Conservation (phyloP, 2,329 filamentous ascomycete species). For the Thermochaetoides dissita region DNA sequence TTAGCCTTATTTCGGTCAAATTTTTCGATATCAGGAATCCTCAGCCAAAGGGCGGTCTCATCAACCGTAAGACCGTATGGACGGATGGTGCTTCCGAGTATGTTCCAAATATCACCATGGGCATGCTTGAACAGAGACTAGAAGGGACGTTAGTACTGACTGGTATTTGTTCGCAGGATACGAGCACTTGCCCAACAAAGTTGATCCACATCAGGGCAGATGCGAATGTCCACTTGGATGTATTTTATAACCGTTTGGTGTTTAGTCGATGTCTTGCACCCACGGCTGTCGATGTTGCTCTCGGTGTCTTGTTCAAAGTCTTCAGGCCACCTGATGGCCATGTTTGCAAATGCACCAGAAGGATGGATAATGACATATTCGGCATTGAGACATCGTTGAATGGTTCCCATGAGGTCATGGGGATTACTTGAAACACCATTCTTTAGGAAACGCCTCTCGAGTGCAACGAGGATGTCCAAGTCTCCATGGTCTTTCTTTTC, state of each 20-base stretch:
- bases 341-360: conserved; percentile 22
- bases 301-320: conserved; percentile 3
- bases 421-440: conserved; percentile 1
- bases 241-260: conserved; percentile 17
- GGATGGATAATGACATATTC: conserved; percentile 21
- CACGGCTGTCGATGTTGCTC: too few species aligned
- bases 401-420: conserved; percentile 12
- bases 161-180: neutral
- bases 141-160: neutral
- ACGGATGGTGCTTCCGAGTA: conserved; percentile 49
- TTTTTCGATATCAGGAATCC: conserved; percentile 53
- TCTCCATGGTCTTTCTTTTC: conserved; percentile 57
- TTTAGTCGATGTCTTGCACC: too few species aligned
- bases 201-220: conserved; percentile 28
- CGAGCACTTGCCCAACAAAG: conserved; percentile 38
- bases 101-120: conserved; percentile 58
- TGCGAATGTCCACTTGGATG: conserved; percentile 57
- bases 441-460: conserved; percentile 9
- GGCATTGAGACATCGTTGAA: conserved; percentile 33
- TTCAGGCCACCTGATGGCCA: conserved; percentile 43
- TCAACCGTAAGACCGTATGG: conserved; percentile 53
- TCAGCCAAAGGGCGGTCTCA: conserved; percentile 48
- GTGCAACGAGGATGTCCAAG: conserved; percentile 52
- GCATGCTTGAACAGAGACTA: conserved; percentile 44
- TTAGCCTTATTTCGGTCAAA: conserved; percentile 41